Evolutionary conservation across 2,329 filamentous ascomycete species (phyloP), one percentile per base, ranked within the genome.

Genomic region (Alternaria longipes): DNA sequence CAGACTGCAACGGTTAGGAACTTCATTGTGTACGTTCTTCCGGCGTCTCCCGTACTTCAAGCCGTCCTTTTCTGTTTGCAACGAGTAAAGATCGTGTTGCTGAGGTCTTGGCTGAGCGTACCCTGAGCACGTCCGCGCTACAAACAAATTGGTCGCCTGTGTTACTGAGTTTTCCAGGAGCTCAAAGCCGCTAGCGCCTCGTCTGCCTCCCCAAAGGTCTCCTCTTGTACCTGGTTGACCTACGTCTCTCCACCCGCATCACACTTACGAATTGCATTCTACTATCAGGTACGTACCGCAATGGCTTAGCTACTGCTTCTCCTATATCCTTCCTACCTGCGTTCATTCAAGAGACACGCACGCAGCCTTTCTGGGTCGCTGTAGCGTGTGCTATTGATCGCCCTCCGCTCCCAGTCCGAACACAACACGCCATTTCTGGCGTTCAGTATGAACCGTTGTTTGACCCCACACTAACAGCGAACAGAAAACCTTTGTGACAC

Each of bases 151-250:
- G 14, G 20, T 47, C 36, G 50, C 40, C 40, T 47, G 28, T 36
- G 57, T 55, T 22, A 51, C 45, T 38, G 26, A 4, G 34, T 34
- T 63, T 22, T 12, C 2, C 22, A 3, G 34, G 26, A 63, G 54
- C 46, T 34, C 41, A 40, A 47, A 30, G 42, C 44, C 60, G 49
- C 44, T 63, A 60, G 44, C 44, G 54, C 36, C 49, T 52, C 36
- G n/a, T 50, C 49, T 36, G 28, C 42, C 34, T 62, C 41, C 44
- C 20, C 41, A 42, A 44, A 30, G 20, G n/a, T 14, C n/a, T 44
- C 26, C 53, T 46, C 51, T 40, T 41, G 16, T 11, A 34, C 6
- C 36, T 32, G 14, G 16, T 2, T 41, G 5, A 12, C 12, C 38
- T n/a, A 5, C 38, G 30, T 20, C 38, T 5, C 38, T n/a, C 9